Evolutionary conservation across 2,329 filamentous ascomycete genomes (phyloP).

Genomic region (Ophiocordyceps camponoti-floridani): DNA sequence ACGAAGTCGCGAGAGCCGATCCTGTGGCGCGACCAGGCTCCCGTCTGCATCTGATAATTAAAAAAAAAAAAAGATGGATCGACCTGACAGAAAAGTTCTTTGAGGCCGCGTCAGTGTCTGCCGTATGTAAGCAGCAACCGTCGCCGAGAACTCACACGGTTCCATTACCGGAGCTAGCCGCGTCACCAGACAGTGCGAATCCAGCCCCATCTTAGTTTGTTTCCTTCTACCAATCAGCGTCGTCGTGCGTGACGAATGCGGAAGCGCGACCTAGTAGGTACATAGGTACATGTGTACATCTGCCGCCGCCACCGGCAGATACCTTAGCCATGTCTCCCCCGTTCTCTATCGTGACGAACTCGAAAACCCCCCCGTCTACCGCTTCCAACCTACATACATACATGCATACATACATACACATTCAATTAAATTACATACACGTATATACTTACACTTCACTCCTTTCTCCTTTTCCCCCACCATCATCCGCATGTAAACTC

Average conservation of each 20-base stretch:
- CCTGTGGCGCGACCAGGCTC: no score
- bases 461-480: not conserved
- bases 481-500: not conserved
- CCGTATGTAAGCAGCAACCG: no score
- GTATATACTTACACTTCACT: not conserved
- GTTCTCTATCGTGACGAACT: not conserved
- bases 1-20: no score
- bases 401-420: no score
- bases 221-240: not conserved
- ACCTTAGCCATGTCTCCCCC: not conserved
- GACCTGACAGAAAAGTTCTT: no score
- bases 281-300: no score
- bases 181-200: not conserved
- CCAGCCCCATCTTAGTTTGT: not conserved
- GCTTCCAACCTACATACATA: not conserved
- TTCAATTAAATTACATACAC: no score
- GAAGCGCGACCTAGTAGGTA: not conserved
- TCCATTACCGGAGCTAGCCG: not conserved
- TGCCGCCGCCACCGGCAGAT: no score
- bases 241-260: constrained; percentile 1
- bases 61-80: no score
- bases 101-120: not conserved
- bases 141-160: not conserved
- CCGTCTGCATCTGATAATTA: no score
- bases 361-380: not conserved